A percentile compares a stretch with the other conserved stretches of the same genome.
Conservation (phyloP, 805 yeast species). For the Priceomyces melissophilus region DNA sequence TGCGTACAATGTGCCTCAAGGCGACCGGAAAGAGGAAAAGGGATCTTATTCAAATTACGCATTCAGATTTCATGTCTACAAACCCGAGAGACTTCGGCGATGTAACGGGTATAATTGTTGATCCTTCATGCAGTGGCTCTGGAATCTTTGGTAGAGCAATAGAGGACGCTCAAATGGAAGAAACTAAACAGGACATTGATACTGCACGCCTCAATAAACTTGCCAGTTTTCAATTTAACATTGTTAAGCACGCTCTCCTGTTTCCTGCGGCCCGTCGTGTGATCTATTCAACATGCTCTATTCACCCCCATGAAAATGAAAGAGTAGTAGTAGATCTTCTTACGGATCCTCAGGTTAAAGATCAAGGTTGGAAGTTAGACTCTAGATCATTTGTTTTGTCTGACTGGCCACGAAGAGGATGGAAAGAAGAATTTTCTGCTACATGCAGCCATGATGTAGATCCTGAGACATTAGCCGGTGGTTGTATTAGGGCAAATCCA, state of each 20-base stretch:
- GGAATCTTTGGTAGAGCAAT: conserved; percentile 92
- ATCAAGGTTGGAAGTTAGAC: conserved; percentile 73
- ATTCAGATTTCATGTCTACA: conserved; percentile 63
- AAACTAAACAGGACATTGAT: conserved; percentile 43
- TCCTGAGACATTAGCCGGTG: conserved; percentile 59
- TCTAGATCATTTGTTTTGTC: conserved; percentile 67
- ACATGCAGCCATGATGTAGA: conserved; percentile 32
- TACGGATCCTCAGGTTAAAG: conserved; percentile 58
- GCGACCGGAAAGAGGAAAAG: conserved; percentile 46
- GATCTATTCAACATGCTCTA: conserved; percentile 93
- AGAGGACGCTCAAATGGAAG: conserved; percentile 49
- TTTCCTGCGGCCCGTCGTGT: conserved; percentile 76
- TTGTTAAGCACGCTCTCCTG: conserved; percentile 81
- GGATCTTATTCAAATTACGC: conserved; percentile 45
- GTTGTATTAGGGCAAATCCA: conserved; percentile 83
- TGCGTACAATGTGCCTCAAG: conserved; percentile 71
- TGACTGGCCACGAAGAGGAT: conserved; percentile 83
- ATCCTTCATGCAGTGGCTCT: conserved; percentile 97
- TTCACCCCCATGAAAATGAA: conserved; percentile 93
- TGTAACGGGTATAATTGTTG: conserved; percentile 82
- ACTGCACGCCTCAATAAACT: conserved; percentile 66
- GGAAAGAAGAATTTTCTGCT: conserved; percentile 59
- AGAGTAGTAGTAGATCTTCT: conserved; percentile 80
- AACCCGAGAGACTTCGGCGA: conserved; percentile 57
- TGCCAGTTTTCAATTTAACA: conserved; percentile 81